Percentiles rank a stretch among this genome's conserved stretches.
phyloP scores from a whole-genome alignment of 1,284 basidiomycete genomes.

The Psilocybe mexicana region DNA sequence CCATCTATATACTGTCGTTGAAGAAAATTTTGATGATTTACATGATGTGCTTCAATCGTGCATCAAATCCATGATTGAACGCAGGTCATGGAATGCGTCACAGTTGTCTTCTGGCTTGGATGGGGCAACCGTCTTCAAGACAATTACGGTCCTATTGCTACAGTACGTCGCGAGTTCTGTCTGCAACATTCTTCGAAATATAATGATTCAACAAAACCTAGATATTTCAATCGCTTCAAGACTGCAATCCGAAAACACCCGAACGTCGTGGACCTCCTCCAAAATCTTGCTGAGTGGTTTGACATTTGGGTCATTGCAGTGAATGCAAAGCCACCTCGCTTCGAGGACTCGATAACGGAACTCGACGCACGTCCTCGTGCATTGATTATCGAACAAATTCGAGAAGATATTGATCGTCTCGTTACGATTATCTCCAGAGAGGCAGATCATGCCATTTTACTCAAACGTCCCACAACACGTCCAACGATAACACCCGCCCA shows the following conservation, averaged over 20 bases:
- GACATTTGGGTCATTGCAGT: slow-evolving; percentile 46
- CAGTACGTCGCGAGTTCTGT: slow-evolving; percentile 42
- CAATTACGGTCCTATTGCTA: slow-evolving; percentile 48
- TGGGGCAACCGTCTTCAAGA: slow-evolving; percentile 46
- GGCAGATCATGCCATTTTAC: slow-evolving; percentile 25
- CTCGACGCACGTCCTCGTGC: slow-evolving; percentile 34
- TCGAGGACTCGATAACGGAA: slow-evolving; percentile 37
- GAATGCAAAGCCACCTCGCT: slow-evolving; percentile 19
- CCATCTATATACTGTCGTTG: slow-evolving; percentile 50
- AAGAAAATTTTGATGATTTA: slow-evolving; percentile 51
- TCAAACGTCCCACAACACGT: background rate
- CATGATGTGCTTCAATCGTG: slow-evolving; percentile 40
- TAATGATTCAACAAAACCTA: slow-evolving; percentile 22
- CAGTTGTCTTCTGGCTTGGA: slow-evolving; percentile 24
- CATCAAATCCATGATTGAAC: slow-evolving; percentile 42
- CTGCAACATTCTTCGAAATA: background rate
- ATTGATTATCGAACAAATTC: slow-evolving; percentile 39
- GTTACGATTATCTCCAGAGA: slow-evolving; percentile 48
- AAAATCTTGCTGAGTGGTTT: slow-evolving; percentile 45
- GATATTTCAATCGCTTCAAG: slow-evolving; percentile 62
- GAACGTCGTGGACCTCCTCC: slow-evolving; percentile 39
- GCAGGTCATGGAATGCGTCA: slow-evolving; percentile 44
- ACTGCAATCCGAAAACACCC: slow-evolving; percentile 48
- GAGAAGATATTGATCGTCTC: slow-evolving; percentile 41
- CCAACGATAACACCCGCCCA: background rate